Evolutionary conservation across 306 rosid species (phyloP), one percentile per base, ranked within the genome.

Genomic region (Sophora flavescens): DNA sequence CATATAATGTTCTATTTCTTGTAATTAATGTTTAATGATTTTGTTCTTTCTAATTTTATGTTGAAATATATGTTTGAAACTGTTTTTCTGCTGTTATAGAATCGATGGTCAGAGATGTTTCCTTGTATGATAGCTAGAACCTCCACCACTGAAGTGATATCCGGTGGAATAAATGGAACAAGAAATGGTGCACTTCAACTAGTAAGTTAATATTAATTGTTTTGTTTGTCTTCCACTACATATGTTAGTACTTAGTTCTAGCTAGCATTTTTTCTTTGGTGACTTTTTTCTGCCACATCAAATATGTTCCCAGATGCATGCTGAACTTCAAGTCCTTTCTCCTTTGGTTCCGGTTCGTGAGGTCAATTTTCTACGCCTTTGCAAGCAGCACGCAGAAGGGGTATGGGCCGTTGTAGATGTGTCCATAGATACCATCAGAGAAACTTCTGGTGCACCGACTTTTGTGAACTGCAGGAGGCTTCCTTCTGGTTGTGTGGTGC

Each of bases 371-470:
- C 85, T 93, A 5, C 74, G 98, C 10, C 91, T 91, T 71, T 89
- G 97, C 84, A 93, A 93, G 87, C 98, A 93, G 68, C 98, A 87
- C 53, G 93, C 96, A 0, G 98, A 93, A 56, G 98, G 97, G 3
- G 91, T 93, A 15, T 93, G 98, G 98, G 96, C 91, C 2, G 93
- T 91, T 75, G 98, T 93, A 9, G 98, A 93, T 48, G 96, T 91
- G 66, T 89, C 97, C 0, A 72, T 93, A 3, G 98, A 91, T 60
- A 53, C 81, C 77, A 75, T 93, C 76, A 56, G 89, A n/a, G 93
- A 93, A 58, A 82, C 81, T 52, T 81, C 91, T 30, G 84, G 77
- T n/a, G 75, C 87, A 33, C 81, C 90, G 0, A 45, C 88, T 41
- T 90, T 87, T 76, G 12, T 74, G 17, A 88, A 77, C 85, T 89